Base-by-base conservation (phyloP, 352 stramenopile genomes). In the Globisporangium cystogenes region DNA sequence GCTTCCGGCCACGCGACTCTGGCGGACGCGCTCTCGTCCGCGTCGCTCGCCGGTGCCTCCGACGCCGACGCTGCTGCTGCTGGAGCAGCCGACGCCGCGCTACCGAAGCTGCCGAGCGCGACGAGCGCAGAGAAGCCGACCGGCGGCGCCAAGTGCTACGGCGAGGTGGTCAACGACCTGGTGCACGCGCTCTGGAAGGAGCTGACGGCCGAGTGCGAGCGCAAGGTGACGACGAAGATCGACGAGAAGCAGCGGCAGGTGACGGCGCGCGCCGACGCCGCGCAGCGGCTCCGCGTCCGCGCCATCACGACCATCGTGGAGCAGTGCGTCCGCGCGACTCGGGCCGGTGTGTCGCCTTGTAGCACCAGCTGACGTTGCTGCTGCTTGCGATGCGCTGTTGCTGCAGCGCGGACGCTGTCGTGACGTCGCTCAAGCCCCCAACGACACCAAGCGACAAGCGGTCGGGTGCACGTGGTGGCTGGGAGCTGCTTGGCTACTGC, bases 171-270 rank as follows among this genome's bases (percentile, higher is more conserved):
- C 51, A 87, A 79, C 10, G 66, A 82, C 33, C 57, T 90, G 50
- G 81, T 87, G 0, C 81, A 93, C 57, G 73, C 62, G 15, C 65
- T 93, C 18, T 91, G 83, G 79, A 55, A 48, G 10, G 57, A 70
- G 12, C 74, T 76, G 36, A 81, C 87, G 43, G 54, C 57, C 36
- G 73, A 84, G 21, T 83, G 76, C 44, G 72, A 86, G 8, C 31
- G 56, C 3, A 84, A 75, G 53, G 63, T 92, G 15, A 67, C 68
- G 27, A 58, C 61, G 7, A 94, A 92, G 64, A 86, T 92, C 55
- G 67, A 79, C n/a, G 83, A 94, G 43, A 94, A 94, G 53, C 60
- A 84, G 46, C 62, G 73, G 33, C 83, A 94, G 60, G 78, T 94
- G 23, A 72, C 68, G 16, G 59, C 62, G 24, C 75, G 82, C 1